These are phyloP conservation scores for Penicillium herquei DNA, from an alignment of 495 filamentous ascomycete genomes.

Conservation along the genomic window DNA sequence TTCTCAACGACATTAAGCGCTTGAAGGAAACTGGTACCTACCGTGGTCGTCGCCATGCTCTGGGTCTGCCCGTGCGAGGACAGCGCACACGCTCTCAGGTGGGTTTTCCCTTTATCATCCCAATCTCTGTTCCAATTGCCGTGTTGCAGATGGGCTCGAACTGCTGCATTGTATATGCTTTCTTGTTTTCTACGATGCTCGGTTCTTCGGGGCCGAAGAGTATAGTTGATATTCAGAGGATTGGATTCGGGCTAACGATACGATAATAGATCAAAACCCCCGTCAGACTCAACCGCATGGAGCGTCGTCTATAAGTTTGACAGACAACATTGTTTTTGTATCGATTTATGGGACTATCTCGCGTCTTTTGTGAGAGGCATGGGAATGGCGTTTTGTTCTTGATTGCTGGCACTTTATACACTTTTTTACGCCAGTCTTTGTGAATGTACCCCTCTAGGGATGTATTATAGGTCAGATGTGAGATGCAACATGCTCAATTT, in stretches of 20 bases:
- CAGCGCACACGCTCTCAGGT: conserved; percentile 84
- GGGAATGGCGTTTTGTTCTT: conserved; percentile 41
- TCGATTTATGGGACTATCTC: conserved; percentile 22
- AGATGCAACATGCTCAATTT: background rate
- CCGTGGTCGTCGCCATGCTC: conserved; percentile 84
- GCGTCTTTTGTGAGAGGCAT: conserved; percentile 32
- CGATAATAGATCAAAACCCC: conserved; percentile 64
- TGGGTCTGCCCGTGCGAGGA: conserved; percentile 82
- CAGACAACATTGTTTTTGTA: conserved; percentile 5
- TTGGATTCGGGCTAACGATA: conserved; percentile 1
- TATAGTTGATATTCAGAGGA: background rate
- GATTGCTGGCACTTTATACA: conserved; percentile 22
- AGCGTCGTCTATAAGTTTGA: conserved; percentile 54
- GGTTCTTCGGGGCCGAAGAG: background rate
- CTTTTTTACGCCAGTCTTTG: conserved; percentile 17
- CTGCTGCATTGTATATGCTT: background rate
- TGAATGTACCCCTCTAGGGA: conserved; percentile 17
- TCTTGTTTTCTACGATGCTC: background rate
- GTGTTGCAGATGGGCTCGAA: background rate
- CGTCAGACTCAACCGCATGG: conserved; percentile 74
- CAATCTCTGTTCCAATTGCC: background rate
- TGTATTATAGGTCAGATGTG: conserved; percentile 31
- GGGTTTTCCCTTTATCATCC: conserved; percentile 23
- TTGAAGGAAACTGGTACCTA: conserved; percentile 90
- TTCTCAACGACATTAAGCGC: conserved; percentile 81